A percentile compares a stretch with the other conserved stretches of the same genome.
Conservation (phyloP, 345 rosid species). For the Tarenaya hassleriana region DNA sequence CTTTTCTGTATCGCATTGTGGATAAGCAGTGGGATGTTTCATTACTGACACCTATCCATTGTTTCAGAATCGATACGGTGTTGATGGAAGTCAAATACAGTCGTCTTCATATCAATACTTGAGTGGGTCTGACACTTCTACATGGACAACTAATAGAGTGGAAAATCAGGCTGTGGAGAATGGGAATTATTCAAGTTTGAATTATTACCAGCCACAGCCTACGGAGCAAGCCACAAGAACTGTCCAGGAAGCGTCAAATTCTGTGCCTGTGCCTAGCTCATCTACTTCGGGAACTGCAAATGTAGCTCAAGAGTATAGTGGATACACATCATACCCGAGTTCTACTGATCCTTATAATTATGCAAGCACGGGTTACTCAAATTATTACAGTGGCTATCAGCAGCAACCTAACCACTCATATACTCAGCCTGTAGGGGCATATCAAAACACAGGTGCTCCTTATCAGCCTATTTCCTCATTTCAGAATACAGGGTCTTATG, state of each 20-base stretch:
- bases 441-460: conserved; percentile 99
- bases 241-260: conserved; percentile 46
- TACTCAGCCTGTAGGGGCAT: conserved; percentile 80
- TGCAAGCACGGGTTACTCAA: conserved; percentile 62
- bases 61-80: conserved; percentile 49
- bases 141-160: conserved; percentile 55
- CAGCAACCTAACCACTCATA: conserved; percentile 70
- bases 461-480: conserved; percentile 98
- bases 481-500: conserved; percentile 99
- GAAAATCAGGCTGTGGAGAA: conserved; percentile 49
- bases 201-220: conserved; percentile 50
- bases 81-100: conserved; percentile 60
- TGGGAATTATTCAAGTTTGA: conserved; percentile 42
- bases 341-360: conserved; percentile 63
- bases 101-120: conserved; percentile 43
- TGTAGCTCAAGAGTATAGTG: conserved; percentile 58
- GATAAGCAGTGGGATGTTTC: background rate
- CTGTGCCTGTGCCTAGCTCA: conserved; percentile 48
- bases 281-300: conserved; percentile 46
- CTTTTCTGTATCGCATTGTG: conserved; percentile 4
- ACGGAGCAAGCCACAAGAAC: conserved; percentile 34
- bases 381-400: conserved; percentile 75
- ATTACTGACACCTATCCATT: conserved; percentile 8
- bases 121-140: conserved; percentile 35
- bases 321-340: conserved; percentile 51